These are phyloP conservation scores for Penicillium lividum DNA, from an alignment of 495 filamentous ascomycete genomes.

Conservation along the genomic window DNA sequence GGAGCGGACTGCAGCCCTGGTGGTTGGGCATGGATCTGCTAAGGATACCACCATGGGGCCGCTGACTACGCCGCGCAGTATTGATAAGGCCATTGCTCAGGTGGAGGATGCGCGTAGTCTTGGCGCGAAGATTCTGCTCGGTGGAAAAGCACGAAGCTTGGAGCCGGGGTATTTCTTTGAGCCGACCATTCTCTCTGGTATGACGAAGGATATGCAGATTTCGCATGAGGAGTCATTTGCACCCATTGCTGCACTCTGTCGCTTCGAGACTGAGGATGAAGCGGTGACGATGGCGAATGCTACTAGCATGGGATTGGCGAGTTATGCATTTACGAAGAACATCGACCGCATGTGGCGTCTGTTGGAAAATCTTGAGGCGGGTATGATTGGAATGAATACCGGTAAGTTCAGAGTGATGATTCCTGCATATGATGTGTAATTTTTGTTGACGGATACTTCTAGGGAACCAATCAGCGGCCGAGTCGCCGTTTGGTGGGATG, in stretches of 20 bases:
- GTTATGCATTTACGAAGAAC: slow-evolving; percentile 75
- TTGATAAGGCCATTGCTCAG: slow-evolving; percentile 63
- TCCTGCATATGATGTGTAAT: not conserved
- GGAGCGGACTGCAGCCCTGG: slow-evolving; percentile 54
- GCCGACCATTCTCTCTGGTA: slow-evolving; percentile 66
- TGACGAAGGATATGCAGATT: slow-evolving; percentile 64
- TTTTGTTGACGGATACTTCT: not conserved
- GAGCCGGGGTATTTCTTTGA: slow-evolving; percentile 68
- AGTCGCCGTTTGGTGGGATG: slow-evolving; percentile 74
- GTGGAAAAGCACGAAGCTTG: slow-evolving; percentile 52
- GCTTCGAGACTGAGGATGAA: slow-evolving; percentile 71
- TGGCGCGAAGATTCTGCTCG: slow-evolving; percentile 60
- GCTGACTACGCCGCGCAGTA: slow-evolving; percentile 60
- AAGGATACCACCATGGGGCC: slow-evolving; percentile 66
- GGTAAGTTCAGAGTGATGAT: slow-evolving; percentile 35
- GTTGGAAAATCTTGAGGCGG: slow-evolving; percentile 72
- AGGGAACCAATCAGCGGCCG: slow-evolving; percentile 66
- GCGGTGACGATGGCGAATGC: slow-evolving; percentile 62
- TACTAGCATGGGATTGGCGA: slow-evolving; percentile 69
- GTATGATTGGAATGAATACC: slow-evolving; percentile 74
- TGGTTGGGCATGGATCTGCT: slow-evolving; percentile 63
- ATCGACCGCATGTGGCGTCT: slow-evolving; percentile 70
- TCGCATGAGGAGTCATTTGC: slow-evolving; percentile 70
- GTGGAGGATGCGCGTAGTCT: slow-evolving; percentile 62
- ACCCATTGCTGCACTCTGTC: slow-evolving; percentile 65